Evolutionary conservation across 2,329 filamentous ascomycete species (phyloP), one percentile per base, ranked within the genome.

Genomic region (Daldinia sp.): DNA sequence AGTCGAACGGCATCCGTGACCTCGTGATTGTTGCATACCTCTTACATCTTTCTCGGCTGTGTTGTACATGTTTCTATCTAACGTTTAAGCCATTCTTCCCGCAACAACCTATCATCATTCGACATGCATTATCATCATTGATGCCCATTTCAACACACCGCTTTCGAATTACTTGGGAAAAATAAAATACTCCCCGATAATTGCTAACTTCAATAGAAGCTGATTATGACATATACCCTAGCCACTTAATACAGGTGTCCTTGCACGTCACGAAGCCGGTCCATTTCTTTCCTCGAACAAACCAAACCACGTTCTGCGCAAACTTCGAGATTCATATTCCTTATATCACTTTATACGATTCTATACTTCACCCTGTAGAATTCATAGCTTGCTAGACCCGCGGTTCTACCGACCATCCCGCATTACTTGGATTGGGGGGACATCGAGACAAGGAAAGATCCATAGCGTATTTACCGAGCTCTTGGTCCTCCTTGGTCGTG

Each of bases 101-200:
- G 59, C 65, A 66, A 61, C 59, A 25, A 56, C 61, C 52, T 58
- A 68, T 66, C 66, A 66, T 52, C 58, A 57, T 9, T 64, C 52
- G 56, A 51, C 58, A 58, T 58, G 55, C 37, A 37, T 52, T 39
- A 51, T 34, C 52, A 53, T 58, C 58, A 59, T 60, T 61, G 57
- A 30, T 62, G 58, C 59, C 63, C 66, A 63, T 62, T 56, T 35
- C 43, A 30, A 32, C 57, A 53, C 23, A 41, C 53, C 15, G 23
- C 29, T 48, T 57, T 32, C 27, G 34, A 13, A 30, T 55, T 47
- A 52, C 19, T 27, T 29, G n/a, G n/a, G n/a, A n/a, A n/a, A n/a
- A 17, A 29, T 19, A 34, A 59, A 49, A 37, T 55, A 9, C 25
- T 29, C 25, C 25, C 43, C 43, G 10, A 21, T 34, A 30, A 23